These are phyloP conservation scores for Potentilla sterilis DNA, from an alignment of 306 rosid genomes.

Conservation along the genomic window DNA sequence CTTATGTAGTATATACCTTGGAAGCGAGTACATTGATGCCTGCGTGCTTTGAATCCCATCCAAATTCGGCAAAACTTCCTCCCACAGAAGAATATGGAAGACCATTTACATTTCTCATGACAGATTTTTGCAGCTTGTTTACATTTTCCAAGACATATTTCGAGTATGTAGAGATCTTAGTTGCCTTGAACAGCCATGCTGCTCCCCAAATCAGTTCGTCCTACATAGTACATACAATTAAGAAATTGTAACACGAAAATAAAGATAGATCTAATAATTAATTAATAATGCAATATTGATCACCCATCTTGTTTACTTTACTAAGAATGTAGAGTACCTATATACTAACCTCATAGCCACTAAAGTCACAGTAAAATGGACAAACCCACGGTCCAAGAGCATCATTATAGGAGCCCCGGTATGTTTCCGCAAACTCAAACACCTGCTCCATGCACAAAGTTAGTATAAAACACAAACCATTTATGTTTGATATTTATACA, in stretches of 20 bases:
- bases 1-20: not conserved
- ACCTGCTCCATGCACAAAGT: conserved; percentile 11
- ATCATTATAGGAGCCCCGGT: conserved; percentile 31
- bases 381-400: conserved; percentile 30
- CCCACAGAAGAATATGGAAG: not conserved
- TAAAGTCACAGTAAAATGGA: conserved; percentile 27
- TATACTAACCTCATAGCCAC: conserved; percentile 21
- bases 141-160: conserved; percentile 15
- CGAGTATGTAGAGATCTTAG: conserved; percentile 7
- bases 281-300: not conserved
- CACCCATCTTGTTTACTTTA: not conserved
- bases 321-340: too few relatives aligned
- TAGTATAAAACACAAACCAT: not conserved
- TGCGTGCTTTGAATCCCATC: conserved; percentile 33
- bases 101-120: conserved; percentile 8
- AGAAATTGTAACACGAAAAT: not conserved
- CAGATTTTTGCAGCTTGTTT: not conserved
- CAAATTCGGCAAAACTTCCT: conserved; percentile 24
- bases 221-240: not conserved
- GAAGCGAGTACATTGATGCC: conserved; percentile 24
- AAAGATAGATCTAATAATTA: not conserved
- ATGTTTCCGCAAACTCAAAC: conserved; percentile 26
- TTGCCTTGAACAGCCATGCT: conserved; percentile 30
- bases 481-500: not conserved
- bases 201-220: conserved; percentile 35